Evolutionary conservation across 2,329 filamentous ascomycete genomes (phyloP).

Genomic region (Hypoxylon sp.): DNA sequence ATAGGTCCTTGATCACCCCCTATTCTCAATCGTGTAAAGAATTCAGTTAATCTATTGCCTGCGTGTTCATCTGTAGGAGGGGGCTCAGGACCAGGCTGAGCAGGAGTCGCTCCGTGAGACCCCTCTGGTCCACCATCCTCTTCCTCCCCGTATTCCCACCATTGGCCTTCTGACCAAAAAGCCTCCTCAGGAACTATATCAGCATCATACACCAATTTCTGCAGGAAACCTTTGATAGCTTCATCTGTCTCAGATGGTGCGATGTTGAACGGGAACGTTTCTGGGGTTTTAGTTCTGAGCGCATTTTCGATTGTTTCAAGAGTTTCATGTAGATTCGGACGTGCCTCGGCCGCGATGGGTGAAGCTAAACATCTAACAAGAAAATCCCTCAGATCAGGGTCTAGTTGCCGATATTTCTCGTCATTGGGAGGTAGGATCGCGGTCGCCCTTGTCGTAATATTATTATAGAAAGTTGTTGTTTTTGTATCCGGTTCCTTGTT

Average conservation of each 20-base stretch:
- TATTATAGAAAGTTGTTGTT: neutral
- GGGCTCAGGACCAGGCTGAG: no score
- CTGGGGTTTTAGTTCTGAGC: conserved; percentile 1
- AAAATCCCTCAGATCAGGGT: conserved; percentile 13
- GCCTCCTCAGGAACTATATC: conserved; percentile 49
- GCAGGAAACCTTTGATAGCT: conserved; percentile 2
- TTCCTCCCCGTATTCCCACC: no score
- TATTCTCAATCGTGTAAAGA: no score
- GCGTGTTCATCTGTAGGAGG: no score
- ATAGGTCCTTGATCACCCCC: no score
- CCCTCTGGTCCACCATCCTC: no score
- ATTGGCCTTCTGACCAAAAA: no score
- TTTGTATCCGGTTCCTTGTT: no score
- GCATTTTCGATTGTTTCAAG: neutral
- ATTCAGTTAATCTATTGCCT: no score
- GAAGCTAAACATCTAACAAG: neutral
- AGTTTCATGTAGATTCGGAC: neutral
- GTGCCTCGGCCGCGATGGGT: no score
- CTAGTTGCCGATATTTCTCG: neutral
- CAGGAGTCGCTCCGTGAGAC: no score
- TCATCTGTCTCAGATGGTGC: conserved; percentile 9
- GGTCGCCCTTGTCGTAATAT: neutral
- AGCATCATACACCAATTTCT: conserved; percentile 24
- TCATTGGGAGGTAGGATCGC: neutral
- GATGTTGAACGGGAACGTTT: neutral